phyloP scores from a whole-genome alignment of 2,329 filamentous ascomycete genomes.

The Geosmithia flava region DNA sequence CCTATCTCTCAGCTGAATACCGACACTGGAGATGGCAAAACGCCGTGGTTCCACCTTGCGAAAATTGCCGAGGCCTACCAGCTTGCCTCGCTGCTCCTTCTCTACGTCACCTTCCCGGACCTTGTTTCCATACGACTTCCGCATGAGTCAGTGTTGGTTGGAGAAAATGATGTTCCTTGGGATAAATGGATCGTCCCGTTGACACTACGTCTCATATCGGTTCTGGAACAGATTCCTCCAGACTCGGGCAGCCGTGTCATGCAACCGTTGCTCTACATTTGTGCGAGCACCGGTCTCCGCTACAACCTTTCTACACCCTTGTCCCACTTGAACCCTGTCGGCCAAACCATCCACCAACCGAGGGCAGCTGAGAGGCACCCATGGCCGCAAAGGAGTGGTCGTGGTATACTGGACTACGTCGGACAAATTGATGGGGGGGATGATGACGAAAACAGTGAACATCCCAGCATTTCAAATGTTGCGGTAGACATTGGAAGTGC shows the following conservation, averaged over 20 bases:
- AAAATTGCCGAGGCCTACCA: slow-evolving; percentile 23
- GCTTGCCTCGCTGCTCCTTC: slow-evolving; percentile 21
- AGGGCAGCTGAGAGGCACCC: not conserved
- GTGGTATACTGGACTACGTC: slow-evolving; percentile 1
- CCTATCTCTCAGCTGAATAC: slow-evolving; percentile 2
- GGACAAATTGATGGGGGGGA: slow-evolving; percentile 7
- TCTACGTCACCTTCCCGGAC: slow-evolving; percentile 25
- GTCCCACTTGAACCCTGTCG: not conserved
- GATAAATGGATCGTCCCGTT: slow-evolving; percentile 23
- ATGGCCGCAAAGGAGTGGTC: slow-evolving; percentile 5
- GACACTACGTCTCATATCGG: slow-evolving; percentile 16
- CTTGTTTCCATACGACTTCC: slow-evolving; percentile 16
- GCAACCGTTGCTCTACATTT: slow-evolving; percentile 23
- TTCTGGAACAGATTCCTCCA: slow-evolving; percentile 19
- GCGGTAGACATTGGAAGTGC: slow-evolving; percentile 23
- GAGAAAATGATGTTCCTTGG: slow-evolving; percentile 14
- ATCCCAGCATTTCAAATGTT: slow-evolving; percentile 2
- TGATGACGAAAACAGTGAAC: not conserved
- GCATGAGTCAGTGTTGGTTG: slow-evolving; percentile 2
- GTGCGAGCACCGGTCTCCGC: slow-evolving; percentile 20
- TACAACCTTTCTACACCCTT: slow-evolving; percentile 7
- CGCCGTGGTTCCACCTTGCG: slow-evolving; percentile 16
- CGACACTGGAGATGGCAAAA: slow-evolving; percentile 15
- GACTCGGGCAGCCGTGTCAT: slow-evolving; percentile 21
- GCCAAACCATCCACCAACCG: not conserved